Conservation (phyloP, 2,329 filamentous ascomycete genomes). For the Talaromyces islandicus region DNA sequence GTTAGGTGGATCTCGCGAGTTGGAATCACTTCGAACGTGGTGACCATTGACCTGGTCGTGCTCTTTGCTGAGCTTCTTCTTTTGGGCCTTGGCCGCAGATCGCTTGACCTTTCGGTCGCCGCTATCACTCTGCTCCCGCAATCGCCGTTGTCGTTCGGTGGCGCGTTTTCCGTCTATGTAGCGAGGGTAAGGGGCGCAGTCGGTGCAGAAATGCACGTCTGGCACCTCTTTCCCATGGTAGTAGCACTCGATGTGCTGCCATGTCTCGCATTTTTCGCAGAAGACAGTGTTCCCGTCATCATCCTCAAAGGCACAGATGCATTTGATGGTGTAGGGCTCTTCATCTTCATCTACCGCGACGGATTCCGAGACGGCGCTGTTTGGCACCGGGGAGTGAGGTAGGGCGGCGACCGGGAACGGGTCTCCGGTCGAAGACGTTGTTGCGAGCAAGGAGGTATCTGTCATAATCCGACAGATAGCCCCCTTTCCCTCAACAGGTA, state of each 20-base stretch:
- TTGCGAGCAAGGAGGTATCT: conserved; percentile 46
- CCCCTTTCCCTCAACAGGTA: conserved; percentile 28
- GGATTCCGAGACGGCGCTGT: conserved; percentile 38
- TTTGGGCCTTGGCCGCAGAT: conserved; percentile 71
- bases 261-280: conserved; percentile 92
- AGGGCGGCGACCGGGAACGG: conserved; percentile 41
- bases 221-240: conserved; percentile 72
- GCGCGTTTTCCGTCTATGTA: conserved; percentile 68
- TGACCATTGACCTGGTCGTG: conserved; percentile 61
- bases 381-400: conserved; percentile 36
- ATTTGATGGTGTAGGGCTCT: conserved; percentile 81
- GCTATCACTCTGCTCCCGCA: conserved; percentile 54
- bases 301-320: conserved; percentile 87
- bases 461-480: conserved; percentile 49
- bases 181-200: conserved; percentile 82
- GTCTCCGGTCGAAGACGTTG: conserved; percentile 44
- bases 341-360: conserved; percentile 35
- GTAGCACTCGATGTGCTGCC: conserved; percentile 98
- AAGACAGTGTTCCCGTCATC: conserved; percentile 98
- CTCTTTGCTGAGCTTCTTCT: conserved; percentile 74
- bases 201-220: conserved; percentile 78
- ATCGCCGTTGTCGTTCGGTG: conserved; percentile 62
- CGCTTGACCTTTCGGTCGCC: conserved; percentile 69
- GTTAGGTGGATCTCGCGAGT: conserved; percentile 41
- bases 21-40: conserved; percentile 53